Evolutionary conservation across 2,329 filamentous ascomycete species (phyloP).

Genomic region (Cadophora sp.): DNA sequence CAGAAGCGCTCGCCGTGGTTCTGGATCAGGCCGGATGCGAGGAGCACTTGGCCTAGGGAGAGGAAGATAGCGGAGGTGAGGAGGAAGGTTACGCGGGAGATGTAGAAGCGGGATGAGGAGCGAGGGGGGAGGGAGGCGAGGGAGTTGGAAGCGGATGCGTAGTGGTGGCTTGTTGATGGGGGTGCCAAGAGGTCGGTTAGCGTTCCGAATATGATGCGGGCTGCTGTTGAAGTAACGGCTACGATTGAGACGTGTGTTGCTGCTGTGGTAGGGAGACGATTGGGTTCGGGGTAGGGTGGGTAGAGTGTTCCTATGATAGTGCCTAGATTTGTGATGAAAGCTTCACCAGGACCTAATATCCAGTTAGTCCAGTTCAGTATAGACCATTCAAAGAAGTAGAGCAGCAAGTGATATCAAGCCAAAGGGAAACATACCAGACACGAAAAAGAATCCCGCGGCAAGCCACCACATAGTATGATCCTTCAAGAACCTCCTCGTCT

Average conservation of each 20-base stretch:
- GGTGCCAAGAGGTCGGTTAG: conserved; percentile 86
- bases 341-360: conserved; percentile 86
- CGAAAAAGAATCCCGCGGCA: conserved; percentile 87
- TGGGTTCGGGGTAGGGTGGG: conserved; percentile 55
- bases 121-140: conserved; percentile 49
- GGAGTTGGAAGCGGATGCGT: conserved; percentile 40
- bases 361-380: conserved; percentile 27
- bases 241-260: conserved; percentile 94
- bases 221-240: conserved; percentile 87
- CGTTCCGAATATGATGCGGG: conserved; percentile 86
- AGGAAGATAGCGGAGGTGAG: conserved; percentile 77
- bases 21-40: conserved; percentile 79
- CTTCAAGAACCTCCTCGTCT: conserved; percentile 82
- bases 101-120: conserved; percentile 52
- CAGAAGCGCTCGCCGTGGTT: conserved; percentile 82
- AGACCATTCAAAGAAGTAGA: not conserved
- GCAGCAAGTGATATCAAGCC: not conserved
- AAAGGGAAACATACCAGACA: conserved; percentile 49
- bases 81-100: conserved; percentile 84
- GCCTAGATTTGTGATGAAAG: conserved; percentile 96
- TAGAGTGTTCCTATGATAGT: conserved; percentile 90
- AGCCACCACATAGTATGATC: conserved; percentile 98
- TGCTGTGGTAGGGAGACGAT: conserved; percentile 62
- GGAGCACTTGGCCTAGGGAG: conserved; percentile 76
- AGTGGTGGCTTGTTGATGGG: conserved; percentile 51